These are phyloP conservation scores for Venturia nashicola DNA, from an alignment of 2,329 filamentous ascomycete genomes.

Conservation along the genomic window DNA sequence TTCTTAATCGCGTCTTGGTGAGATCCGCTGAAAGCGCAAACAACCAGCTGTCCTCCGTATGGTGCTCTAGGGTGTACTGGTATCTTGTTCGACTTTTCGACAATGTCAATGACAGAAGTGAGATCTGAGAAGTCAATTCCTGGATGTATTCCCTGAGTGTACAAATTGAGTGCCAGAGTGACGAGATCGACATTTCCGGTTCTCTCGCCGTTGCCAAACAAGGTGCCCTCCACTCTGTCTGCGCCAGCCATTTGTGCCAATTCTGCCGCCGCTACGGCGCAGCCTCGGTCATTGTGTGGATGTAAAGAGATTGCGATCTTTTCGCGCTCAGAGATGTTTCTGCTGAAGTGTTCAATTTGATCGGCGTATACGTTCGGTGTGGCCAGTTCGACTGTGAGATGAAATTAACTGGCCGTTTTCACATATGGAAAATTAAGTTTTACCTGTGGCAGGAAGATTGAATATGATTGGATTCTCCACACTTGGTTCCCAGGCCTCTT, in stretches of 20 bases:
- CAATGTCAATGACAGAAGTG: conserved; percentile 70
- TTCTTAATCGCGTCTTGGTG: conserved; percentile 98
- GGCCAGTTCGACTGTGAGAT: conserved; percentile 65
- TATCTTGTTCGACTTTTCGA: conserved; percentile 91
- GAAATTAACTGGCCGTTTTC: no score
- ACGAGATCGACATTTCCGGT: conserved; percentile 95
- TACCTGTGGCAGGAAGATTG: conserved; percentile 69
- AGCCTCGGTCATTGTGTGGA: conserved; percentile 89
- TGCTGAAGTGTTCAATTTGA: conserved; percentile 92
- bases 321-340: conserved; percentile 69
- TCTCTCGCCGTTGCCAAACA: conserved; percentile 90
- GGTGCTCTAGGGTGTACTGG: conserved; percentile 81
- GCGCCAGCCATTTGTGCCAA: conserved; percentile 89
- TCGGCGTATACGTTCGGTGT: conserved; percentile 95
- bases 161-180: conserved; percentile 83
- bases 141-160: conserved; percentile 81
- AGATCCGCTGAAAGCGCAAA: conserved; percentile 80
- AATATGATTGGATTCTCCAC: conserved; percentile 79
- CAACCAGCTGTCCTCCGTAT: conserved; percentile 84
- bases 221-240: conserved; percentile 83
- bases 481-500: conserved; percentile 79
- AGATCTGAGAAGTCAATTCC: conserved; percentile 88
- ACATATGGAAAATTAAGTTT: no score
- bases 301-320: conserved; percentile 84
- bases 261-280: conserved; percentile 79